Evolutionary conservation across 2,329 filamentous ascomycete species (phyloP).

Genomic region (Fusarium subglutinans): DNA sequence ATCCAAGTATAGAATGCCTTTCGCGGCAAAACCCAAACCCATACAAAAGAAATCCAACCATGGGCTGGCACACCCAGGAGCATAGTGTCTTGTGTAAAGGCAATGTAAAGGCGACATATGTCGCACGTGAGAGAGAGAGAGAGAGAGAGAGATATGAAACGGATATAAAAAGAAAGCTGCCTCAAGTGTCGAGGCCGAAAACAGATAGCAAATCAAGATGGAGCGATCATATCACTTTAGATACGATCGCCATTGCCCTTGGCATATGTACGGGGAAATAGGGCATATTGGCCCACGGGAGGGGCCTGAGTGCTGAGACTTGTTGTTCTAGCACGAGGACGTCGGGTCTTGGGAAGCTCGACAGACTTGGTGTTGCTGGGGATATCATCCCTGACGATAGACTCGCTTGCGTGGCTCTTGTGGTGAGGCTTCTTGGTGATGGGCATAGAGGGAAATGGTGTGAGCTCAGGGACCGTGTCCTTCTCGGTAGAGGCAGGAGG

Average conservation of each 20-base stretch:
- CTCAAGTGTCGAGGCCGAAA: slow-evolving; percentile 5
- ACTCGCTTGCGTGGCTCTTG: slow-evolving; percentile 52
- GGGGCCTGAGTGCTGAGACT: slow-evolving; percentile 54
- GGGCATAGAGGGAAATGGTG: slow-evolving; percentile 39
- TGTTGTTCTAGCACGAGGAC: slow-evolving; percentile 57
- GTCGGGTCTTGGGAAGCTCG: slow-evolving; percentile 45
- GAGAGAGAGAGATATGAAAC: not conserved
- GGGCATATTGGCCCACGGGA: slow-evolving; percentile 58
- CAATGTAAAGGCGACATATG: slow-evolving; percentile 1
- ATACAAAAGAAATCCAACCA: slow-evolving; percentile 28
- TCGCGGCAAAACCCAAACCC: slow-evolving; percentile 9
- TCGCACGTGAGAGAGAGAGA: slow-evolving; percentile 3
- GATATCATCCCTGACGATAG: slow-evolving; percentile 45
- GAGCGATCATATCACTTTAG: slow-evolving; percentile 25
- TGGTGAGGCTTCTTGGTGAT: slow-evolving; percentile 43
- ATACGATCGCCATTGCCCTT: slow-evolving; percentile 48
- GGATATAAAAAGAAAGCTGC: slow-evolving; percentile 1
- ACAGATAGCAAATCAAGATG: slow-evolving; percentile 8
- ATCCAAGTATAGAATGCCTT: not conserved
- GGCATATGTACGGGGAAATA: slow-evolving; percentile 53
- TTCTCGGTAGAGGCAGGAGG: slow-evolving; percentile 43
- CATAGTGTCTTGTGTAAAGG: not conserved
- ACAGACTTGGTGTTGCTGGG: slow-evolving; percentile 41
- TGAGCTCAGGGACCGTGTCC: slow-evolving; percentile 50
- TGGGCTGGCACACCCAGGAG: not conserved